A percentile compares a stretch with the other conserved stretches of the same genome.
Conservation (phyloP, 1,284 basidiomycete species). For the Apiotrichum mycotoxinovorans region DNA sequence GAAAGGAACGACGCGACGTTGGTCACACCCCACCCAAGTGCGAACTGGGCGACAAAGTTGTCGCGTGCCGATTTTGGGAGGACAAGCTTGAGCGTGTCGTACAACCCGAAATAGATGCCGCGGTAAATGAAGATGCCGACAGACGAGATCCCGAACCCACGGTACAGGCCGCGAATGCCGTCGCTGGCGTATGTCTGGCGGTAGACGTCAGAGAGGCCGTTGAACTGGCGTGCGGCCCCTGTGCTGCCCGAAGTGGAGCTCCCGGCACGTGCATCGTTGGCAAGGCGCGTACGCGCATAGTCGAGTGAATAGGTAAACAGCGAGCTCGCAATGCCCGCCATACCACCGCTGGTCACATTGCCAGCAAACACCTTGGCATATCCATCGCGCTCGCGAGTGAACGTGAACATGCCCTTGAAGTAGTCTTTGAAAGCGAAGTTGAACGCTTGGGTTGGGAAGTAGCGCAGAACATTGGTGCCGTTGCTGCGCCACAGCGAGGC, state of each 20-base stretch:
- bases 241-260: conserved; percentile 66
- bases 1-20: conserved; percentile 61
- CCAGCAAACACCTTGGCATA: conserved; percentile 58
- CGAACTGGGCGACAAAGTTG: conserved; percentile 63
- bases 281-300: conserved; percentile 95
- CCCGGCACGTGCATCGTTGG: conserved; percentile 93
- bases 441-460: conserved; percentile 56
- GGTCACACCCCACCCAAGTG: conserved; percentile 58
- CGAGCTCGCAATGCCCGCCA: conserved; percentile 87
- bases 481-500: conserved; percentile 56
- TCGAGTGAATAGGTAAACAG: conserved; percentile 98
- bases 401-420: conserved; percentile 56
- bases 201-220: conserved; percentile 90
- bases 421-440: conserved; percentile 53
- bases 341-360: conserved; percentile 87
- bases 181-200: conserved; percentile 57
- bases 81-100: conserved; percentile 59
- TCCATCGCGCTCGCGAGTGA: conserved; percentile 46
- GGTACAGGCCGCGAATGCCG: conserved; percentile 58
- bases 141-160: conserved; percentile 62
- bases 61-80: conserved; percentile 59
- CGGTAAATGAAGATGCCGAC: conserved; percentile 63
- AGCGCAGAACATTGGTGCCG: conserved; percentile 58
- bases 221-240: conserved; percentile 70
- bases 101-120: conserved; percentile 55